A percentile compares a stretch with the other conserved stretches of the same genome.
phyloP scores from a whole-genome alignment of 1,284 basidiomycete genomes.

The Bjerkandera adusta region DNA sequence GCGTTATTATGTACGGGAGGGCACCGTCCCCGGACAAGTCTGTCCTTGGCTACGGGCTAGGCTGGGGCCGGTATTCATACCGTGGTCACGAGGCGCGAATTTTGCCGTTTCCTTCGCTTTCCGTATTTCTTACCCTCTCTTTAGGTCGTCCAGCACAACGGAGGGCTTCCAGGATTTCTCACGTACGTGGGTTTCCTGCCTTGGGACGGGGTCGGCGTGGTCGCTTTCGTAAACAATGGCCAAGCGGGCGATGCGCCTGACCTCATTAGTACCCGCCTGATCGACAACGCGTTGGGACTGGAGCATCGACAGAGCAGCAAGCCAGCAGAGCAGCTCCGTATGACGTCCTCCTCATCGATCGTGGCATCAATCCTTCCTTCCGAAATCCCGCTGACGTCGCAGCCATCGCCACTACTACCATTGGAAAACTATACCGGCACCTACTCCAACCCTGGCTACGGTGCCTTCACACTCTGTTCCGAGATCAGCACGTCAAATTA shows the following conservation, averaged over 20 bases:
- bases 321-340: too few relatives aligned
- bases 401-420: too few relatives aligned
- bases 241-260: slow-evolving; percentile 25
- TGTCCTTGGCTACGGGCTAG: slow-evolving; percentile 31
- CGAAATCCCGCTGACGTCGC: too few relatives aligned
- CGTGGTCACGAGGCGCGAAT: slow-evolving; percentile 32
- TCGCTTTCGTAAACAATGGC: slow-evolving; percentile 42
- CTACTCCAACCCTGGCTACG: slow-evolving; percentile 34
- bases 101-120: background rate
- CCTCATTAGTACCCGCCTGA: background rate
- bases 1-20: slow-evolving; percentile 18
- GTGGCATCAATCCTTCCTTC: too few relatives aligned
- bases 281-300: background rate
- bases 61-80: slow-evolving; percentile 34
- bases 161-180: slow-evolving; percentile 37
- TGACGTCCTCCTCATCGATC: too few relatives aligned
- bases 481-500: slow-evolving; percentile 24
- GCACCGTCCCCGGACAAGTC: slow-evolving; percentile 13
- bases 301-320: too few relatives aligned
- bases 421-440: slow-evolving; percentile 31
- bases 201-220: slow-evolving; percentile 36
- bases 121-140: background rate
- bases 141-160: slow-evolving; percentile 24
- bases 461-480: slow-evolving; percentile 33
- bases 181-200: slow-evolving; percentile 32